These are phyloP conservation scores for Cladosporium sp. DNA, from an alignment of 2,329 filamentous ascomycete species.

Conservation along the genomic window DNA sequence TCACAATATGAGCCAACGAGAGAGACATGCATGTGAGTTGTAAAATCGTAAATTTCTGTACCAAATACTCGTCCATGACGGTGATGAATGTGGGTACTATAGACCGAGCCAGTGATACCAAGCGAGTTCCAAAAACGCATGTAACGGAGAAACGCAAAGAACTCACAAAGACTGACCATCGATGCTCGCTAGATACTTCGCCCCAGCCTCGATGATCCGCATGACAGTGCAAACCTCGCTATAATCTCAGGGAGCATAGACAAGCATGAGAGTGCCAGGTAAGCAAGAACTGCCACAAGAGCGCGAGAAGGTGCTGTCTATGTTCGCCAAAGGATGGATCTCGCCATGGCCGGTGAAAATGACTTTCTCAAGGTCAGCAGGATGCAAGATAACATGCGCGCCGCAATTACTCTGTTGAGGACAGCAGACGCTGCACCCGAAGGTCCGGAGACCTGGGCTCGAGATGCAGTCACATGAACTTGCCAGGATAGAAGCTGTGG, in stretches of 20 bases:
- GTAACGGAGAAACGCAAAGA: too few relatives aligned
- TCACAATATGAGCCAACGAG: too few relatives aligned
- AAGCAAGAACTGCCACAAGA: neutral
- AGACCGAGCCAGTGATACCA: neutral
- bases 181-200: neutral
- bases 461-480: neutral
- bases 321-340: neutral
- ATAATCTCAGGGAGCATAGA: slow-evolving; percentile 2
- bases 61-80: neutral
- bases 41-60: too few relatives aligned
- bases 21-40: too few relatives aligned
- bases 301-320: neutral
- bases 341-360: neutral
- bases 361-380: neutral
- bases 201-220: slow-evolving; percentile 6
- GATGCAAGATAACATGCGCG: slow-evolving; percentile 2
- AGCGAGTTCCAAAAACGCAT: neutral
- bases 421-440: neutral
- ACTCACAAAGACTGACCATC: neutral
- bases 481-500: neutral
- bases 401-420: neutral
- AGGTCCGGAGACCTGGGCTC: neutral
- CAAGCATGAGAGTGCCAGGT: neutral
- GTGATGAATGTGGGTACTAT: neutral
- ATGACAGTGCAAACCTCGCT: slow-evolving; percentile 4